These are phyloP conservation scores for Apiotrichum porosum DNA, from an alignment of 1,284 basidiomycete genomes.

Conservation along the genomic window DNA sequence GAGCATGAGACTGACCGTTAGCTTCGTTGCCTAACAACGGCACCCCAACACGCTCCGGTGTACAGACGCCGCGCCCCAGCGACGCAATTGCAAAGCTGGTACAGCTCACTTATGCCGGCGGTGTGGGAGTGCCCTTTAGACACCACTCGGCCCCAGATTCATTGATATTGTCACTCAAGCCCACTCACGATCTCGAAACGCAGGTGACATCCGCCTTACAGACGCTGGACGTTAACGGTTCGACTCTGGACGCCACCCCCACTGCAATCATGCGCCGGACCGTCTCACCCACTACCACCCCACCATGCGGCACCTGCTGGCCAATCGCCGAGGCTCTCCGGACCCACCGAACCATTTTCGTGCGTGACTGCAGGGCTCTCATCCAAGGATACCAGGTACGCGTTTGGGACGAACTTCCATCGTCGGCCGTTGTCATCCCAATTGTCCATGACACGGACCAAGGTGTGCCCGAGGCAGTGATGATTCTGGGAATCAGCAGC, in stretches of 20 bases:
- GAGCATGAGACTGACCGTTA: too few species aligned
- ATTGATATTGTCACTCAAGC: conserved; percentile 7
- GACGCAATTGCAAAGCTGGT: conserved; percentile 1
- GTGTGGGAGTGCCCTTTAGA: conserved; percentile 33
- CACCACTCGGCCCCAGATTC: conserved; percentile 27
- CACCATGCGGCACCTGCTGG: conserved; percentile 20
- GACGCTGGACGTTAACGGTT: too few species aligned
- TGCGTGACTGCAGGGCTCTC: conserved; percentile 32
- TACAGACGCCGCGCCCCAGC: background rate
- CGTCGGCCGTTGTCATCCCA: conserved; percentile 46
- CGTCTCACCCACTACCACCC: too few species aligned
- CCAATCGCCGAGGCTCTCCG: conserved; percentile 39
- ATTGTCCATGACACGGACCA: conserved; percentile 43
- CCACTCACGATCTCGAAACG: conserved; percentile 20
- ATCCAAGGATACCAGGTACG: conserved; percentile 36
- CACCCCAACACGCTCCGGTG: too few species aligned
- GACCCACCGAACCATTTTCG: conserved; percentile 29
- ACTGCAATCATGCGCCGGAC: too few species aligned
- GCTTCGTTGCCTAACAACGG: too few species aligned
- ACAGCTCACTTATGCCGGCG: conserved; percentile 31
- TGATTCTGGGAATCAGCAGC: conserved; percentile 47
- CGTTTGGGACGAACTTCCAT: conserved; percentile 46
- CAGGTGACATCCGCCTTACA: conserved; percentile 15
- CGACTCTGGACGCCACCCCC: background rate
- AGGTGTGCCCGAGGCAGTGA: conserved; percentile 33